These are phyloP conservation scores for Saussurea involucrata DNA, from an alignment of 129 eudicot species.

Conservation along the genomic window DNA sequence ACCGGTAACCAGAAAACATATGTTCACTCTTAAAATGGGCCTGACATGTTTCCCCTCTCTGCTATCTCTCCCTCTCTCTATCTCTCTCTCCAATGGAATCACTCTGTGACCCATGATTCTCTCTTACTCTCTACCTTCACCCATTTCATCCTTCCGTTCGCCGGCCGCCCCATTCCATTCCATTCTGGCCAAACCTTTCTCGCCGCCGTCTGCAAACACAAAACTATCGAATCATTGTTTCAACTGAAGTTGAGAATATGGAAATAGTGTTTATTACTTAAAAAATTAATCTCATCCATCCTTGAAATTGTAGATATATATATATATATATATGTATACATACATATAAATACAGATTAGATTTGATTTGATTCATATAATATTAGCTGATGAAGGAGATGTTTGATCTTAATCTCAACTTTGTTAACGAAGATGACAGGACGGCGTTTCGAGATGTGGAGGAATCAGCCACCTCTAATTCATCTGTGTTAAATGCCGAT, in stretches of 20 bases:
- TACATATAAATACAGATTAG: not conserved
- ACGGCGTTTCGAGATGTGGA: constrained; percentile 27
- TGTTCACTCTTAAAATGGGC: constrained; percentile 36
- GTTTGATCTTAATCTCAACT: constrained; percentile 71
- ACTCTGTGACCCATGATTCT: constrained; percentile 14
- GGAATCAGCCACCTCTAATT: constrained; percentile 51
- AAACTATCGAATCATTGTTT: constrained; percentile 3
- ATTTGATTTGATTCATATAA: constrained; percentile 1
- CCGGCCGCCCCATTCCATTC: not conserved
- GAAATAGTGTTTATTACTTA: not conserved
- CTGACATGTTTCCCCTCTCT: constrained; percentile 26
- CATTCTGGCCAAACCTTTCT: not conserved
- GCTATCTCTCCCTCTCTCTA: not conserved
- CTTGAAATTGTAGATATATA: not conserved
- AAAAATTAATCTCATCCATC: not conserved
- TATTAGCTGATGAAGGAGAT: constrained; percentile 26
- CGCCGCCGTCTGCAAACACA: not conserved
- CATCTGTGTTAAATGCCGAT: constrained; percentile 46
- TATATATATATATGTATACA: not conserved
- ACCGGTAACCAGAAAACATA: constrained; percentile 33
- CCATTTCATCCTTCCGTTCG: not conserved
- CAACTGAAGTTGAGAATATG: not conserved
- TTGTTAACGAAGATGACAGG: constrained; percentile 20
- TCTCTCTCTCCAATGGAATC: constrained; percentile 23
- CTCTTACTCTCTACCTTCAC: constrained; percentile 2